A percentile compares a stretch with the other conserved stretches of the same genome.
Conservation (phyloP, 1,284 basidiomycete genomes). For the Tylopilus orsonianus region DNA sequence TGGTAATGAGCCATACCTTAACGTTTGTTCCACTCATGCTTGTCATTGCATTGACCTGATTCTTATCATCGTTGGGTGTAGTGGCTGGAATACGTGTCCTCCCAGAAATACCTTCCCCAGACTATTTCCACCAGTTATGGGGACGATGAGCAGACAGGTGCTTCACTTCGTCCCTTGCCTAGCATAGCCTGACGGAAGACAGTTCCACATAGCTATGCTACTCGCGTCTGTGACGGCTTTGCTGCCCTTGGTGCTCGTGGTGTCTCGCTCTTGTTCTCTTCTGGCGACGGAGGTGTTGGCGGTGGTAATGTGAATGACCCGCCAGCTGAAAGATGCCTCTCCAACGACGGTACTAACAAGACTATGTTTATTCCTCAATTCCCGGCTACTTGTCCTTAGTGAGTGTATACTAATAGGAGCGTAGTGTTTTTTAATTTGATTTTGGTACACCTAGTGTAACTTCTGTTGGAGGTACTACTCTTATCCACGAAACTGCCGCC, state of each 20-base stretch:
- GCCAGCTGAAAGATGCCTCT: constrained; percentile 50
- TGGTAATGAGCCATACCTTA: constrained; percentile 66
- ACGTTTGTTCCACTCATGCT: constrained; percentile 35
- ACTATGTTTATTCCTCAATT: constrained; percentile 61
- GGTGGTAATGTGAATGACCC: constrained; percentile 49
- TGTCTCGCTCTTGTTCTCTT: constrained; percentile 59
- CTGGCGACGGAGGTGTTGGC: constrained; percentile 73
- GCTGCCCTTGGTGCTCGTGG: constrained; percentile 62
- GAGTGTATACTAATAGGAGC: constrained; percentile 4
- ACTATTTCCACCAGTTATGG: constrained; percentile 42
- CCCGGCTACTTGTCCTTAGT: constrained; percentile 47
- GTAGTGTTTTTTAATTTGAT: constrained; percentile 1
- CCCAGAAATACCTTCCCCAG: constrained; percentile 34
- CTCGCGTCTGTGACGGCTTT: constrained; percentile 61
- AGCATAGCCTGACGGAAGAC: constrained; percentile 3
- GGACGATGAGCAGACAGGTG: constrained; percentile 68
- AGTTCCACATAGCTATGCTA: constrained; percentile 64
- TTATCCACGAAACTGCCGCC: constrained; percentile 56
- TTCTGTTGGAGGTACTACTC: constrained; percentile 57
- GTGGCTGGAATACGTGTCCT: constrained; percentile 61
- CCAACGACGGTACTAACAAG: constrained; percentile 56
- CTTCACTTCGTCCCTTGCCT: not conserved
- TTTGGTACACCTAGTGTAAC: constrained; percentile 42
- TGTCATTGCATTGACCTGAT: not conserved
- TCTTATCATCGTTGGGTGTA: constrained; percentile 28